Evolutionary conservation across 345 rosid genomes (phyloP).

Genomic region (Noccaea bulbosa): DNA sequence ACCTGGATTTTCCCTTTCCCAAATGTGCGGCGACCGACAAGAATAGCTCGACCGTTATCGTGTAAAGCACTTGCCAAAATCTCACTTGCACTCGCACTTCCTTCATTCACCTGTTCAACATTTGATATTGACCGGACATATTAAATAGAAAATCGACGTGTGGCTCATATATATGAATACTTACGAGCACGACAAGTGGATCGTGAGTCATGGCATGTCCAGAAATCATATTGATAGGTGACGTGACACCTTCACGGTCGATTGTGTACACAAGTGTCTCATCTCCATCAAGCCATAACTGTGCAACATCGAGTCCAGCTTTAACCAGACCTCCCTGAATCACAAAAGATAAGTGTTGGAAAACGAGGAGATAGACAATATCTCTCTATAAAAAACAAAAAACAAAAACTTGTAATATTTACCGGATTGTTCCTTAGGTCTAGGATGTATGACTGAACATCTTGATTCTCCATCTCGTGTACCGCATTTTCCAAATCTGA

Average conservation of each 20-base stretch:
- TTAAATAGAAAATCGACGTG: background rate
- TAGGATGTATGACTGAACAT: slow-evolving; percentile 78
- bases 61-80: slow-evolving; percentile 89
- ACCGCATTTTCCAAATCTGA: slow-evolving; percentile 70
- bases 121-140: background rate
- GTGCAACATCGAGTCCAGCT: slow-evolving; percentile 92
- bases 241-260: slow-evolving; percentile 76
- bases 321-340: slow-evolving; percentile 86
- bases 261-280: slow-evolving; percentile 88
- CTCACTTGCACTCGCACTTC: slow-evolving; percentile 98
- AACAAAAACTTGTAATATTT: slow-evolving; percentile 14
- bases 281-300: slow-evolving; percentile 88
- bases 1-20: slow-evolving; percentile 98
- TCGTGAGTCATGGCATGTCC: slow-evolving; percentile 89
- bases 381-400: background rate
- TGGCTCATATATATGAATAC: slow-evolving; percentile 28
- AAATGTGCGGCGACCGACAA: slow-evolving; percentile 81
- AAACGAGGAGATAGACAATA: background rate
- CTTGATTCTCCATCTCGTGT: slow-evolving; percentile 73
- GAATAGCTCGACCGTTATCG: slow-evolving; percentile 91
- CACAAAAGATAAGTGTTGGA: slow-evolving; percentile 4
- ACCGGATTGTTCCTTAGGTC: slow-evolving; percentile 91
- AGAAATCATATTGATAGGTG: slow-evolving; percentile 70
- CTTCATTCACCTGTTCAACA: slow-evolving; percentile 73
- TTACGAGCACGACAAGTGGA: slow-evolving; percentile 90